Percentiles rank a stretch among this genome's conserved stretches.
phyloP scores from a whole-genome alignment of 305 asterid species.

The Withania somnifera region DNA sequence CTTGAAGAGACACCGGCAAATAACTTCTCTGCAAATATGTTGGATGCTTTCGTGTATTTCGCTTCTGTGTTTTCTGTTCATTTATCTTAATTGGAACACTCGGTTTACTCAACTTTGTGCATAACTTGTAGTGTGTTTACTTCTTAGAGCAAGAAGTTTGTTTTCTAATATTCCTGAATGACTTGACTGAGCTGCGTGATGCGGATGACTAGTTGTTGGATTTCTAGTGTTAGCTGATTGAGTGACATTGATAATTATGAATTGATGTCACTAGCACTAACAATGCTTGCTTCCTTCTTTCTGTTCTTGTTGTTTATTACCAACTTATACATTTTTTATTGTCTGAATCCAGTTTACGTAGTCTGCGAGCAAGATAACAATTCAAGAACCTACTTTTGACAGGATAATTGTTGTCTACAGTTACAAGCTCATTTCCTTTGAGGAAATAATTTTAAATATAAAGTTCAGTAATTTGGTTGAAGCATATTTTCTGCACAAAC shows the following conservation, averaged over 20 bases:
- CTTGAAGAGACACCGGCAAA: neutral
- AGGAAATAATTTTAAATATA: neutral
- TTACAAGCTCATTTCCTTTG: slow-evolving; percentile 25
- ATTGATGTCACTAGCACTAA: neutral
- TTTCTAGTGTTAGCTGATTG: neutral
- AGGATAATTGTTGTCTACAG: slow-evolving; percentile 91
- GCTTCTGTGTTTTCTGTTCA: neutral
- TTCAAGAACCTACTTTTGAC: slow-evolving; percentile 95
- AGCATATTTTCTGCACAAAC: neutral
- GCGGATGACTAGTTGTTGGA: neutral
- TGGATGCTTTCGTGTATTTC: neutral
- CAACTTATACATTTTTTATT: neutral
- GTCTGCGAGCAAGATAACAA: slow-evolving; percentile 53
- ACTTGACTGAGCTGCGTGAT: neutral
- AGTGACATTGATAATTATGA: neutral
- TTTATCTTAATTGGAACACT: neutral
- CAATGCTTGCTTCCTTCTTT: neutral
- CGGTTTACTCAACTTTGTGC: neutral
- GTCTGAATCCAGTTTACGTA: slow-evolving; percentile 54
- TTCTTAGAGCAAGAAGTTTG: neutral
- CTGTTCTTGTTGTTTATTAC: neutral
- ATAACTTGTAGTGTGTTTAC: neutral
- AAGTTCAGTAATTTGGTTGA: neutral
- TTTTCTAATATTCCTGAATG: neutral
- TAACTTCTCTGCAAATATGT: neutral